Base-by-base conservation (phyloP, 2,329 filamentous ascomycete species). In the Setomelanomma holmii region DNA sequence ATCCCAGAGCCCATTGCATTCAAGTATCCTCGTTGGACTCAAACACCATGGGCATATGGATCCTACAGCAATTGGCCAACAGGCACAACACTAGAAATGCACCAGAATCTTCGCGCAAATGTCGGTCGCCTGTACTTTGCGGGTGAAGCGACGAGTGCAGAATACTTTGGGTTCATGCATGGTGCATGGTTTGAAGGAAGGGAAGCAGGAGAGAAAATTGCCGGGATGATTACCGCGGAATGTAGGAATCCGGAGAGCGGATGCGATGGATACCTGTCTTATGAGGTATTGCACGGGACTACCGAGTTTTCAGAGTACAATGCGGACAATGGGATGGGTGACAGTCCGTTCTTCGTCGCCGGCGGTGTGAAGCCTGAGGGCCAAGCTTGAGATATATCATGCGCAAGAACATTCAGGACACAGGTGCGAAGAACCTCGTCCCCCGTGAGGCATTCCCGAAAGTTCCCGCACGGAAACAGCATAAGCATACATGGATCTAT, bases 31-130 rank as follows among this genome's bases (percentile, higher is more conserved):
- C 78, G 84, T 34, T 87, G 84, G 85, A 82, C 70, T 12, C 62
- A 66, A 3, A 73, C 72, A 27, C 78, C 79, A 2, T 82, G 81
- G 80, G 63, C 79, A 0, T 84, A 81, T 47, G 87, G 87, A 3
- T 86, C 82, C 19, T 89, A 88, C 71, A 86, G 84, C 33, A 89
- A 89, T 67, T 89, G 86, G 87, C 87, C 87, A 0, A 74, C 81
- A 0, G 83, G 83, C 0, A 84, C 85, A 38, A 86, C 83, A 0
- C 75, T 89, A 0, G 83, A 88, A 63, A 84, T 80, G 75, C 87
- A 89, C 58, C 83, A 89, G 65, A 89, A 89, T 58, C 76, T 89
- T 10, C 81, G 87, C 1, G 84, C 86, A n/a, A 88, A 88, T 53
- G 72, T 86, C 0, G 80, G 79, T 7, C 72, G 84, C 0, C 67